These are phyloP conservation scores for Phytophthora palmivora DNA, from an alignment of 352 stramenopile species.

Conservation along the genomic window DNA sequence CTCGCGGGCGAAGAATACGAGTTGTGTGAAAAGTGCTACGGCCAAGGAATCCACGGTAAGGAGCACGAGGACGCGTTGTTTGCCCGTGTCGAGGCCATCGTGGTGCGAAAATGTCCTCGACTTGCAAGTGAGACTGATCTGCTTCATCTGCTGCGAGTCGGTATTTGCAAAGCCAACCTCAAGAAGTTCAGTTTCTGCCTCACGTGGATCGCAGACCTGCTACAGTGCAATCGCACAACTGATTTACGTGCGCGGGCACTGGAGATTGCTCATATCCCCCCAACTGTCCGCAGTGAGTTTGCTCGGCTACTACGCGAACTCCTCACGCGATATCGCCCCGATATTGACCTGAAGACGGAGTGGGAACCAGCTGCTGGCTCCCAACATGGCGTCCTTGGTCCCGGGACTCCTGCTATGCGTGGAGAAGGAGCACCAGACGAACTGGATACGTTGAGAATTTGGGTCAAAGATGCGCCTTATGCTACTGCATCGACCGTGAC, in stretches of 20 bases:
- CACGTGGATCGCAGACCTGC: conserved; percentile 79
- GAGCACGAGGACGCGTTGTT: conserved; percentile 73
- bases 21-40: conserved; percentile 82
- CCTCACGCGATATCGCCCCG: conserved; percentile 55
- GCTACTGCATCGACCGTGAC: conserved; percentile 7
- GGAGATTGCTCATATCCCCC: conserved; percentile 77
- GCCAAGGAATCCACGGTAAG: conserved; percentile 72
- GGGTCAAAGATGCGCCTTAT: conserved; percentile 61
- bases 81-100: conserved; percentile 67
- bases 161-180: conserved; percentile 82
- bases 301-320: conserved; percentile 65
- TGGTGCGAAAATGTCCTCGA: conserved; percentile 63
- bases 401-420: conserved; percentile 26
- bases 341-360: conserved; percentile 78
- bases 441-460: conserved; percentile 76
- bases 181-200: conserved; percentile 88
- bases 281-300: conserved; percentile 74
- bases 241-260: conserved; percentile 72
- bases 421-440: conserved; percentile 34
- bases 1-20: conserved; percentile 60
- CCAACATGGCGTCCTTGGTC: conserved; percentile 23
- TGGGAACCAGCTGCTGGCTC: conserved; percentile 74
- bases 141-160: conserved; percentile 64
- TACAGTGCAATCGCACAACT: conserved; percentile 67
- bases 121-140: conserved; percentile 62